Base-by-base conservation (phyloP, 805 yeast genomes). In the Zygotorulaspora florentina region DNA sequence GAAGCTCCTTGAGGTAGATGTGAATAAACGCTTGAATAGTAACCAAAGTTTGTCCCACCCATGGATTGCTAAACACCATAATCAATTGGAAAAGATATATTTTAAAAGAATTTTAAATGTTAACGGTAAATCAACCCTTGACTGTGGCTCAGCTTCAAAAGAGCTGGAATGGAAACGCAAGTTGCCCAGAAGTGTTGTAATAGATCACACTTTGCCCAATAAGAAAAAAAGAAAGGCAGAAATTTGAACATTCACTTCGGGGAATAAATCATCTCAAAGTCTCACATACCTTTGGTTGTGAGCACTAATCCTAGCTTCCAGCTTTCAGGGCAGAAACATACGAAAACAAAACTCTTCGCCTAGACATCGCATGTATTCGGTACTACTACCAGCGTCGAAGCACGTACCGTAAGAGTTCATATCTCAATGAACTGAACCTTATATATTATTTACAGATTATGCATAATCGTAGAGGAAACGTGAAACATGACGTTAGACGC, bases 51-150 rank as follows among this genome's bases (percentile, higher is more conserved):
- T 76, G n/a, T 36, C 56, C 3, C 76, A 72, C 50, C 51, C 54
- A 0, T 81, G 86, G 87, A 67, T 81, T 12, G 53, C 58, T 29
- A 63, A 65, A 35, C 76, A 76, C 50, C 33, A 34, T 9, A 44
- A 41, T 3, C 70, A 70, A 48, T 57, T 76, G 35, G 55, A 57
- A 15, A 59, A 54, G 33, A 61, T 73, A 8, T 76, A 75, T 51
- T 42, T 56, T 1, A 65, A 65, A 45, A 66, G 57, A 45, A 60
- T 63, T 27, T 42, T 64, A 20, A 50, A 45, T 38, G n/a, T 17
- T 3, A 35, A 15, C 17, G 51, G 38, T 13, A 34, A 26, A 18
- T 25, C 28, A 8, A 25, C 35, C 10, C n/a, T 18, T 11, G 29
- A 40, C 12, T 20, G 35, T 18, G 10, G 35, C 18, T 17, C 25